Conservation (phyloP, 768 basidiomycete species). For the Lepiota subincarnata region DNA sequence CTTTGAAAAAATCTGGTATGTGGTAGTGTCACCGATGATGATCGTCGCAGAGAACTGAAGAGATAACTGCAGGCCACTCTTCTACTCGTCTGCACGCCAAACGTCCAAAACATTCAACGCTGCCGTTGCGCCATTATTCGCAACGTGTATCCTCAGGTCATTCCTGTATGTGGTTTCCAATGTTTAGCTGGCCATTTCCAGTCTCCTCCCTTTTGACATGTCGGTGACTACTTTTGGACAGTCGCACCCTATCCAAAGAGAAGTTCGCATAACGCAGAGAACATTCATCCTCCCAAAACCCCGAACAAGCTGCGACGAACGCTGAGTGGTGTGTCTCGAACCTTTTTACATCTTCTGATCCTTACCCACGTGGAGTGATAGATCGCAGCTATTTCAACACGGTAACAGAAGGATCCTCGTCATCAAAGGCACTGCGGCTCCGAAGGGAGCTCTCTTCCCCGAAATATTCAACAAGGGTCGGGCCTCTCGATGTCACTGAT, state of each 20-base stretch:
- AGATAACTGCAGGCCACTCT: neutral
- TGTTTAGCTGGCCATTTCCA: neutral
- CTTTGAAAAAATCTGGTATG: slow-evolving; percentile 15
- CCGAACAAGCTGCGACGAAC: slow-evolving; percentile 3
- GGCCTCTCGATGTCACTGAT: neutral
- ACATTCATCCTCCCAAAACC: neutral
- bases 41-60: neutral
- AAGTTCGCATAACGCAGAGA: neutral
- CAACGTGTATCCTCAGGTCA: neutral
- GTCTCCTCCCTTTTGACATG: neutral
- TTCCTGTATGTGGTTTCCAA: neutral
- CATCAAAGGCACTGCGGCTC: neutral
- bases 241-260: slow-evolving; percentile 12
- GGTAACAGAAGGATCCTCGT: neutral
- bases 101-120: neutral
- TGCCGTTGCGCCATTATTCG: slow-evolving; percentile 5
- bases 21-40: neutral
- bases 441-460: slow-evolving; percentile 1
- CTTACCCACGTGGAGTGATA: neutral
- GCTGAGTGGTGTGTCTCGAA: slow-evolving; percentile 1
- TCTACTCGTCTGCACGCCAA: neutral
- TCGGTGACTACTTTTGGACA: neutral
- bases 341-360: neutral
- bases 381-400: slow-evolving; percentile 6
- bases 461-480: neutral